A percentile compares a stretch with the other conserved stretches of the same genome.
Evolutionary conservation across 441 rosid species (phyloP).

Genomic region (Euphorbia schlechtendalii): DNA sequence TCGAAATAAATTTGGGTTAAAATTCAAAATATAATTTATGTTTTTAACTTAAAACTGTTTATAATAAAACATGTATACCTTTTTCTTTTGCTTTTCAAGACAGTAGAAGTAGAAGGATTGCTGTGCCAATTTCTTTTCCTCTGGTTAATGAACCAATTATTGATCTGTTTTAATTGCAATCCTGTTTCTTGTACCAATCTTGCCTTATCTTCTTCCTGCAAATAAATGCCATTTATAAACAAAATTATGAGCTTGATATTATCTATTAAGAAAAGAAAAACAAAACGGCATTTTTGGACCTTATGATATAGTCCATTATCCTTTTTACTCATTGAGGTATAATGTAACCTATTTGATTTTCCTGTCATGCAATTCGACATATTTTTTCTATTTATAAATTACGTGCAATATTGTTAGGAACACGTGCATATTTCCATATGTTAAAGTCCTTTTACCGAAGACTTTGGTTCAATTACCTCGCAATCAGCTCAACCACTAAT

Average conservation of each 20-base stretch:
- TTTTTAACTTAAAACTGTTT: background rate
- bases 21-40: background rate
- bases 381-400: too few species aligned
- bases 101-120: constrained; percentile 84
- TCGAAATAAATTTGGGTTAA: too few species aligned
- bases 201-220: constrained; percentile 96
- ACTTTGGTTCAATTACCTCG: background rate
- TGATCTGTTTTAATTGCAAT: constrained; percentile 89
- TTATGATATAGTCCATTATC: too few species aligned
- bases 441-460: too few species aligned
- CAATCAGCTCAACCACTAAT: constrained; percentile 9
- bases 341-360: too few species aligned
- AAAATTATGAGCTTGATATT: background rate
- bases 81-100: constrained; percentile 79
- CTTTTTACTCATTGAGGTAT: too few species aligned
- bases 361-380: too few species aligned
- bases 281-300: too few species aligned
- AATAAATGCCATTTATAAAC: background rate
- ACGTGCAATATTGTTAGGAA: too few species aligned
- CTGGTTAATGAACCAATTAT: constrained; percentile 98
- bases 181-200: constrained; percentile 95
- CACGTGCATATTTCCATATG: too few species aligned
- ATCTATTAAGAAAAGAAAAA: too few species aligned
- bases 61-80: constrained; percentile 42
- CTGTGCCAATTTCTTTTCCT: constrained; percentile 97